Base-by-base conservation (phyloP, 1,284 basidiomycete species). In the Austroboletus rostrupii region DNA sequence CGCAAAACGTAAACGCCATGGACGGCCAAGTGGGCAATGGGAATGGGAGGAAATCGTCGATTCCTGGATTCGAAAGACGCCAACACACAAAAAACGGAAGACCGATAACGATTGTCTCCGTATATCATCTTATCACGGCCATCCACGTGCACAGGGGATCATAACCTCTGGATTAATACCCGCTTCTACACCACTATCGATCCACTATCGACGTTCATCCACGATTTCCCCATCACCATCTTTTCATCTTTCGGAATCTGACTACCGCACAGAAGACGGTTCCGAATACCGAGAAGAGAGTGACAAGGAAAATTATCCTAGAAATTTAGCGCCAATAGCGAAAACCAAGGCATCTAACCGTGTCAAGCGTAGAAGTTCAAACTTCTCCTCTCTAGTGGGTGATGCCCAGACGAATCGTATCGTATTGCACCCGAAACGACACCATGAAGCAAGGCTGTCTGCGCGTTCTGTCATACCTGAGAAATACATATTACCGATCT, bases 11-110 rank as follows among this genome's bases (percentile, higher is more conserved):
- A 41, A 36, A 29, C 54, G 51, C 19, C 50, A 38, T 16, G 43
- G 50, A 41, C 55, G 49, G 37, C 38, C 44, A 36, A 69, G 55
- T 26, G 66, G 67, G 16, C 63, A 72, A 33, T 77, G 74, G 72
- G 68, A 70, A 29, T 77, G 73, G 74, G 75, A 77, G 53, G 72
- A 71, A 44, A 68, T 70, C 60, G 60, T 77, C 11, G 71, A 64
- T 11, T 68, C 67, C 47, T 77, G 73, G 72, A 69, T 74, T 40
- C 63, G 61, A 43, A 67, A 60, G 53, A 66, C 69, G 1, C 70
- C 73, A 31, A 43, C 58, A 26, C 53, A 55, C 7, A 70, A 70
- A 46, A 68, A 56, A 45, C 53, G 35, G 36, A 68, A 54, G 54
- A 45, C 53, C 8, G 48, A 50, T n/a, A 33, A 52, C 17, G 26